Evolutionary conservation across 2,329 filamentous ascomycete genomes (phyloP).

Genomic region (Fusarium siculi): DNA sequence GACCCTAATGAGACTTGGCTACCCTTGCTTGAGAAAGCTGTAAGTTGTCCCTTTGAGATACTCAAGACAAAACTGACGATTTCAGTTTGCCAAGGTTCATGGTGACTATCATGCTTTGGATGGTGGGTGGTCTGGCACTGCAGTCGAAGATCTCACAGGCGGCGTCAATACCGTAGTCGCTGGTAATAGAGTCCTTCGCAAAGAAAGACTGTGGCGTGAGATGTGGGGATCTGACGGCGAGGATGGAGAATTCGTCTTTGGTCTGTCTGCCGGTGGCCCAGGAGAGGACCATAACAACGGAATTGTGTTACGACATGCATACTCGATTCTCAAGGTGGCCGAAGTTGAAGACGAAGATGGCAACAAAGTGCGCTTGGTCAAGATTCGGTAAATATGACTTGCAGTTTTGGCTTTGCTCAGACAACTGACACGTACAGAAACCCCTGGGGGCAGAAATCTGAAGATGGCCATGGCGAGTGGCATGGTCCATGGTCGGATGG

Average conservation of each 20-base stretch:
- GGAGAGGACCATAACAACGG: slow-evolving; percentile 50
- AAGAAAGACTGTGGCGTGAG: slow-evolving; percentile 77
- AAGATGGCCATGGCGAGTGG: slow-evolving; percentile 67
- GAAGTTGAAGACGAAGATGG: slow-evolving; percentile 57
- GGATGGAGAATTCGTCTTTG: slow-evolving; percentile 75
- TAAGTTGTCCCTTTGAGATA: slow-evolving; percentile 10
- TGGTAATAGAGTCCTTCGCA: slow-evolving; percentile 69
- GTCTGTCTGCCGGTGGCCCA: slow-evolving; percentile 48
- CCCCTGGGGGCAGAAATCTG: slow-evolving; percentile 71
- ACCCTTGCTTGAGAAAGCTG: slow-evolving; percentile 76
- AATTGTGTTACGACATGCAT: slow-evolving; percentile 59
- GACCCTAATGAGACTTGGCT: slow-evolving; percentile 80
- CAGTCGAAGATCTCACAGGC: slow-evolving; percentile 62
- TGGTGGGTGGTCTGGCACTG: slow-evolving; percentile 70
- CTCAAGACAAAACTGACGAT: not conserved
- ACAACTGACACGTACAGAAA: slow-evolving; percentile 57
- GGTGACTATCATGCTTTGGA: slow-evolving; percentile 76
- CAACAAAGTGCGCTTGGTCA: slow-evolving; percentile 52
- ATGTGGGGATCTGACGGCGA: slow-evolving; percentile 72
- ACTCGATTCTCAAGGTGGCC: slow-evolving; percentile 60
- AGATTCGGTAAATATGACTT: slow-evolving; percentile 53
- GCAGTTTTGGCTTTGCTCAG: not conserved
- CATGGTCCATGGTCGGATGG: slow-evolving; percentile 79
- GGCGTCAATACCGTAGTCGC: slow-evolving; percentile 67
- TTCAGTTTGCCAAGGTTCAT: slow-evolving; percentile 75